Percentiles rank a stretch among this genome's conserved stretches.
These are phyloP conservation scores for Wallacemonas collosoma DNA, from an alignment of 208 protist genomes.

Conservation along the genomic window DNA sequence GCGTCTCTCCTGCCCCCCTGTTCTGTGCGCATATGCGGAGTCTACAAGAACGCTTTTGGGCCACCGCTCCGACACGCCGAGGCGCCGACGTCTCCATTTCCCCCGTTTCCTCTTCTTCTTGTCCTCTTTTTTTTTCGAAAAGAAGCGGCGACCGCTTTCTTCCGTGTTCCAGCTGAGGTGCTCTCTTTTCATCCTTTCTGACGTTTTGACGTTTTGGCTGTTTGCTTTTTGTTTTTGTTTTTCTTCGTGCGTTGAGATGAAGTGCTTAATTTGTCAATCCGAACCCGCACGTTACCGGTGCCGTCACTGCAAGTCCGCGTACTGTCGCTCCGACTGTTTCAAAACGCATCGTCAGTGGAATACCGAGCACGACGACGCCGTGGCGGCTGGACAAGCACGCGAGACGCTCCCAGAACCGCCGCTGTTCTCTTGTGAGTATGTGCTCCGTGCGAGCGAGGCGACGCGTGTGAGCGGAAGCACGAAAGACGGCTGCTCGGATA, in stretches of 20 bases:
- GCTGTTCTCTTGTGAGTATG: neutral
- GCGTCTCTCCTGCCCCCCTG: too few relatives aligned
- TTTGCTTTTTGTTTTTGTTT: neutral
- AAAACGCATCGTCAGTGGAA: slow-evolving; percentile 46
- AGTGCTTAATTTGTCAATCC: slow-evolving; percentile 54
- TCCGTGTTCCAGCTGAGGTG: neutral
- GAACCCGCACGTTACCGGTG: slow-evolving; percentile 54
- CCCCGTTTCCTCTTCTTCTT: neutral
- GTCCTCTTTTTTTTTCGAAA: neutral
- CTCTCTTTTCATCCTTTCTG: neutral
- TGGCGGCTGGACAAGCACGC: neutral
- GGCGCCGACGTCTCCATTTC: too few relatives aligned
- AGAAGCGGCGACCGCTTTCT: neutral
- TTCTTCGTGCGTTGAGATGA: slow-evolving; percentile 25
- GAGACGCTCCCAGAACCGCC: neutral
- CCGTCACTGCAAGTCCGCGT: slow-evolving; percentile 52
- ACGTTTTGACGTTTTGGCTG: neutral
- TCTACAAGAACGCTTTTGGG: too few relatives aligned
- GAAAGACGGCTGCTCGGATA: neutral
- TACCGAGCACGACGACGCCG: slow-evolving; percentile 19
- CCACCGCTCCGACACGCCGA: too few relatives aligned
- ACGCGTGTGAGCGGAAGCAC: neutral
- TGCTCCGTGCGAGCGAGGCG: neutral
- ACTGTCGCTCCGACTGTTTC: slow-evolving; percentile 65
- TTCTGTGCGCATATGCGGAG: too few relatives aligned